Percentiles rank a stretch among this genome's conserved stretches.
These are phyloP conservation scores for Cymodocea nodosa DNA, from an alignment of 116 monocot species.

Conservation along the genomic window DNA sequence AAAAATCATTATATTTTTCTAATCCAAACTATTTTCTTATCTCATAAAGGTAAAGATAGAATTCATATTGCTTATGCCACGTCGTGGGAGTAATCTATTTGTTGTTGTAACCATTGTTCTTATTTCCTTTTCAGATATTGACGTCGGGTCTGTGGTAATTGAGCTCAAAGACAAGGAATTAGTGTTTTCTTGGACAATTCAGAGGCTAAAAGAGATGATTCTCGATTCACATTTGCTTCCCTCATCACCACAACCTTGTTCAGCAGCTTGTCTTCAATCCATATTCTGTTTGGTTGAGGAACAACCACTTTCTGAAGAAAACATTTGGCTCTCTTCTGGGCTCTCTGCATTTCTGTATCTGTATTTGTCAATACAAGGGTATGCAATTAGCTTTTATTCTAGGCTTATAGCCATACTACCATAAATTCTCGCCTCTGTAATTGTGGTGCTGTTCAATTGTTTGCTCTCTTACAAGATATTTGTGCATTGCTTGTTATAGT, in stretches of 20 bases:
- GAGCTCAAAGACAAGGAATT: slow-evolving; percentile 55
- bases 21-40: too few relatives aligned
- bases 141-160: slow-evolving; percentile 5
- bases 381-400: slow-evolving; percentile 1
- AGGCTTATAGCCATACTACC: not conserved
- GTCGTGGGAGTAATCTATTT: too few relatives aligned
- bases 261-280: slow-evolving; percentile 15
- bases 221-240: slow-evolving; percentile 3
- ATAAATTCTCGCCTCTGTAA: too few relatives aligned
- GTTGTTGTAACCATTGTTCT: too few relatives aligned
- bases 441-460: too few relatives aligned
- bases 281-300: slow-evolving; percentile 38
- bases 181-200: slow-evolving; percentile 42
- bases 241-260: slow-evolving; percentile 32
- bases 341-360: slow-evolving; percentile 74
- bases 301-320: slow-evolving; percentile 54
- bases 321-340: slow-evolving; percentile 50
- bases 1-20: too few relatives aligned
- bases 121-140: not conserved
- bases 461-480: not conserved
- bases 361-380: slow-evolving; percentile 74
- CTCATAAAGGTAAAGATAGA: too few relatives aligned
- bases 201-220: slow-evolving; percentile 31
- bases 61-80: too few relatives aligned
- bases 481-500: slow-evolving; percentile 15